Conservation (phyloP, 371 early-diverging fungal genomes). For the Rhizopus delemar region DNA sequence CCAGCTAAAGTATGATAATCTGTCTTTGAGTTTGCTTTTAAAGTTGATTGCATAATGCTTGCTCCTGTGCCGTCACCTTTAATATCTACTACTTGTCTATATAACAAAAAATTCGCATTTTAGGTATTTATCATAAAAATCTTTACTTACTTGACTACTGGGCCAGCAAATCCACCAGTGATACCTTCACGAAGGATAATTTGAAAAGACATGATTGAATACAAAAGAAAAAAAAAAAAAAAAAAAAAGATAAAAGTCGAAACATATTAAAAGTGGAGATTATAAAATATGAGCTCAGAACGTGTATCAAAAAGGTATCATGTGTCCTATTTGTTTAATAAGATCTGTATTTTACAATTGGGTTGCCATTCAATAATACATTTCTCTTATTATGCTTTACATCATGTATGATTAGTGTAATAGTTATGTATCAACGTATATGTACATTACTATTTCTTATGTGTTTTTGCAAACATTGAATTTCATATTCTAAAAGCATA, state of each 20-base stretch:
- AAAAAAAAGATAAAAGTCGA: neutral
- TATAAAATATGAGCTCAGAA: neutral
- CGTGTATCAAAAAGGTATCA: neutral
- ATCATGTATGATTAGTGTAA: neutral
- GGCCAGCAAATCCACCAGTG: slow-evolving; percentile 46
- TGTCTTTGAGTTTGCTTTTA: slow-evolving; percentile 32
- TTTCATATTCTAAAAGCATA: too few species aligned
- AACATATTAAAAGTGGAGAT: neutral
- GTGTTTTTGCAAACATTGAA: too few species aligned
- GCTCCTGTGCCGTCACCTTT: slow-evolving; percentile 39
- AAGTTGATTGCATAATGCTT: slow-evolving; percentile 31
- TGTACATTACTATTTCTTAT: too few species aligned
- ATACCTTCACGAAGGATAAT: slow-evolving; percentile 48
- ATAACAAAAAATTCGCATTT: neutral
- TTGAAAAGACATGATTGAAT: slow-evolving; percentile 23
- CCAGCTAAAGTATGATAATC: slow-evolving; percentile 37
- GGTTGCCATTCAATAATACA: too few species aligned
- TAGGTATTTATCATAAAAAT: neutral
- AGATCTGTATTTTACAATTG: too few species aligned
- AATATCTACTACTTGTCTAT: slow-evolving; percentile 44
- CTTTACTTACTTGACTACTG: slow-evolving; percentile 38
- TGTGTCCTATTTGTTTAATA: neutral
- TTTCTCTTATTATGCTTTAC: neutral
- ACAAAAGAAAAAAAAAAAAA: neutral
- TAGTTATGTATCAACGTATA: too few species aligned